A percentile compares a stretch with the other conserved stretches of the same genome.
Evolutionary conservation across 352 stramenopile species (phyloP).

Genomic region (Phytophthora sp.): DNA sequence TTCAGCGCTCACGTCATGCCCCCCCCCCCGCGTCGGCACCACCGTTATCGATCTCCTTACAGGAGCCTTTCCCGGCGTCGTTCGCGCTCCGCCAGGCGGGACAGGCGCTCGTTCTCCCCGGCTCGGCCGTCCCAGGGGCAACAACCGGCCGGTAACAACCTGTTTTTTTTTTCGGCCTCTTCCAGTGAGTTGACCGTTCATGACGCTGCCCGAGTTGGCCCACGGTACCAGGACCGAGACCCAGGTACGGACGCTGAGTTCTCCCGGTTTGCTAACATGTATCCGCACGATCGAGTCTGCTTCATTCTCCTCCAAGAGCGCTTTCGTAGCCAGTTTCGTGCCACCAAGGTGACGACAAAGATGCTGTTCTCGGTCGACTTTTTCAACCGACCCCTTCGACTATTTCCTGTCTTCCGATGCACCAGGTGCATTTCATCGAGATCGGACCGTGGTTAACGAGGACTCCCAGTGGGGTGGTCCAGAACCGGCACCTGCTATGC

Average conservation of each 20-base stretch:
- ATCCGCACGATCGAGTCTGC: not conserved
- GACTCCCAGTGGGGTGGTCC: not conserved
- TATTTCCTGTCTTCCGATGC: conserved; percentile 7
- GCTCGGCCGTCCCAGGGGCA: conserved; percentile 1
- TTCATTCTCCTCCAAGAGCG: not conserved
- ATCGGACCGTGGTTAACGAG: not conserved
- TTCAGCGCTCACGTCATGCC: not conserved
- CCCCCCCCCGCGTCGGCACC: not conserved
- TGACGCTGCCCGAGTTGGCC: not conserved
- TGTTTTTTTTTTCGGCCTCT: conserved; percentile 3
- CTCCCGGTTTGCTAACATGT: not conserved
- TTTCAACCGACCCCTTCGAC: conserved; percentile 1
- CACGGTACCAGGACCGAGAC: not conserved
- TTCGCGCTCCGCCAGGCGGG: not conserved
- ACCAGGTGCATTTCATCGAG: not conserved
- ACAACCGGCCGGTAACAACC: not conserved
- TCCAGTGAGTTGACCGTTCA: not conserved
- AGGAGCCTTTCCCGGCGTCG: no score
- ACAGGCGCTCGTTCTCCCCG: not conserved
- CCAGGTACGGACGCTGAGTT: not conserved
- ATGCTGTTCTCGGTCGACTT: not conserved
- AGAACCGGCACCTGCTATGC: not conserved
- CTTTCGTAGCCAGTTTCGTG: not conserved
- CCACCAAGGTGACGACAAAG: not conserved
- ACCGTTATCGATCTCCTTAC: not conserved